Percentiles rank a stretch among this genome's conserved stretches.
These are phyloP conservation scores for Phytopythium kandeliae DNA, from an alignment of 352 stramenopile genomes.

Conservation along the genomic window DNA sequence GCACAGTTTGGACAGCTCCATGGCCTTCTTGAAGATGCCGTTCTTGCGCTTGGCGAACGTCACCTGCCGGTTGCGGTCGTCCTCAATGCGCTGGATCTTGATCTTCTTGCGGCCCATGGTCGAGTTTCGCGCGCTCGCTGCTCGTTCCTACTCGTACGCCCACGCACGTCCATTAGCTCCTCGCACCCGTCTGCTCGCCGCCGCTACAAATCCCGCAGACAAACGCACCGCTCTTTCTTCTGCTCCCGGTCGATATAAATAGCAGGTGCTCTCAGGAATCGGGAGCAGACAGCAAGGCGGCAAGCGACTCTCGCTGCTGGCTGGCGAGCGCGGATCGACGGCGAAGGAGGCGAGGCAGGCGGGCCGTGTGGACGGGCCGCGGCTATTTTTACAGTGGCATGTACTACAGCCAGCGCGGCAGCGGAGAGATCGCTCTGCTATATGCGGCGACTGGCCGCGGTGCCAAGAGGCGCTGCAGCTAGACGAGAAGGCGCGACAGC, in stretches of 20 bases:
- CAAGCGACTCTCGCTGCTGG: too few relatives aligned
- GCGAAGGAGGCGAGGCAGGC: not conserved
- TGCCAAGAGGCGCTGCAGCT: not conserved
- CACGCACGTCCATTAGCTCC: not conserved
- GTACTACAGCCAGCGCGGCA: not conserved
- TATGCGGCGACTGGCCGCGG: too few relatives aligned
- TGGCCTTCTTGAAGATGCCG: conserved; percentile 85
- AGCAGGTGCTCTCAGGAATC: too few relatives aligned
- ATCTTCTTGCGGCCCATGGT: conserved; percentile 87
- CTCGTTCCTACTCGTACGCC: not conserved
- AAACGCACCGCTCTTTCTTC: not conserved
- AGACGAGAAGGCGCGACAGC: not conserved
- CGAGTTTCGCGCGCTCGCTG: too few relatives aligned
- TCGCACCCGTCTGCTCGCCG: not conserved
- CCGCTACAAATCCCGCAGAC: not conserved
- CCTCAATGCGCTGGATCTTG: conserved; percentile 84
- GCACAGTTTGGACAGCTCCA: conserved; percentile 84
- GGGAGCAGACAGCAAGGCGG: not conserved
- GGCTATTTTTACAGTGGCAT: conserved; percentile 8
- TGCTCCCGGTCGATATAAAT: not conserved
- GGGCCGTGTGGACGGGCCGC: conserved; percentile 1
- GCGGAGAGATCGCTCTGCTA: not conserved
- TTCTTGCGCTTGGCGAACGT: conserved; percentile 84
- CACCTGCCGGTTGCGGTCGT: conserved; percentile 81
- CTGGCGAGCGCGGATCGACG: too few relatives aligned